These are phyloP conservation scores for Haplographium delicatum DNA, from an alignment of 495 filamentous ascomycete species.

Conservation along the genomic window DNA sequence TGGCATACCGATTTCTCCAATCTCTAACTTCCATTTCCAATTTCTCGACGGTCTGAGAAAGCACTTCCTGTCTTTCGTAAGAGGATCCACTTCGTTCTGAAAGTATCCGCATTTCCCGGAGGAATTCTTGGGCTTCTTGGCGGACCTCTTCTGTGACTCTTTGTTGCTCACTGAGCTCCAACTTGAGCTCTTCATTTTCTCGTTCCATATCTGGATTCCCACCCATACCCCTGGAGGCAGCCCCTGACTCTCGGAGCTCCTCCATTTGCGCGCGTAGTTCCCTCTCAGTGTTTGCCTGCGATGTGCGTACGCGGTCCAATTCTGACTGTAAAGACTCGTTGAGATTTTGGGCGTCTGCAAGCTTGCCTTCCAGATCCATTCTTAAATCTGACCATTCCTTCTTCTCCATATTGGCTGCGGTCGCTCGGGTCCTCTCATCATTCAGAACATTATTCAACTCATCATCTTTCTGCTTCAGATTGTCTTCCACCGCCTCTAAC, in stretches of 20 bases:
- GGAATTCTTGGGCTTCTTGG: slow-evolving; percentile 74
- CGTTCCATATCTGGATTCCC: slow-evolving; percentile 58
- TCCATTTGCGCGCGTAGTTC: slow-evolving; percentile 62
- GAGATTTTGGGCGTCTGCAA: slow-evolving; percentile 71
- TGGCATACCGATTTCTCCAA: slow-evolving; percentile 86
- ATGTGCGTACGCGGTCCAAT: slow-evolving; percentile 62
- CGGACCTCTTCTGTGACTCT: slow-evolving; percentile 86
- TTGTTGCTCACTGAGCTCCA: slow-evolving; percentile 65
- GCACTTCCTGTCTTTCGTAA: slow-evolving; percentile 73
- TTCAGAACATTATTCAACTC: slow-evolving; percentile 37
- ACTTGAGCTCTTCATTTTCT: slow-evolving; percentile 68
- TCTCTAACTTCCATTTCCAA: slow-evolving; percentile 78
- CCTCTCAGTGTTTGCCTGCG: slow-evolving; percentile 58
- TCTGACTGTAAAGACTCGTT: slow-evolving; percentile 73
- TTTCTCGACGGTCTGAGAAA: slow-evolving; percentile 63
- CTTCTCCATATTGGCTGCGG: slow-evolving; percentile 47
- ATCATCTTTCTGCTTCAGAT: slow-evolving; percentile 45
- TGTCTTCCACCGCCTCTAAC: slow-evolving; percentile 63
- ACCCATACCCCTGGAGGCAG: slow-evolving; percentile 24
- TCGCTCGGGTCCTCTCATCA: slow-evolving; percentile 36
- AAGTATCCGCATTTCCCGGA: slow-evolving; percentile 83
- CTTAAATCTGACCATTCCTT: slow-evolving; percentile 72
- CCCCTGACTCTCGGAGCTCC: slow-evolving; percentile 35
- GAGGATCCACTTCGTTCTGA: slow-evolving; percentile 73
- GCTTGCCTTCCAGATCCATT: slow-evolving; percentile 66